phyloP scores from a whole-genome alignment of 768 basidiomycete genomes.

The Gloeostereum incarnatum region DNA sequence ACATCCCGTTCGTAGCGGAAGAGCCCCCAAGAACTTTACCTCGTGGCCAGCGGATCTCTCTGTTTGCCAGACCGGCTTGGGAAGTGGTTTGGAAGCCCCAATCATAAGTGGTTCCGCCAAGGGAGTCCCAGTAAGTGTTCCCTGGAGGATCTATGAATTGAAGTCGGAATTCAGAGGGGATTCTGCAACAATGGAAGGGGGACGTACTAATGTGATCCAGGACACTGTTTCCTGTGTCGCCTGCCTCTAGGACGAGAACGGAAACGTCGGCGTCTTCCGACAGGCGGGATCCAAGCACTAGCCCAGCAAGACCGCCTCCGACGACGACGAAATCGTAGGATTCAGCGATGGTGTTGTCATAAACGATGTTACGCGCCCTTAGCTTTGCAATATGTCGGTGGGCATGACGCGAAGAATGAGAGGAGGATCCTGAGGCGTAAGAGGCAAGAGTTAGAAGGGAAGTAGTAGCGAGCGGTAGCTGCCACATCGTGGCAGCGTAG shows the following conservation, averaged over 20 bases:
- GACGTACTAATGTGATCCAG: not conserved
- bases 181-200: not conserved
- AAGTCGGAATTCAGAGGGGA: not conserved
- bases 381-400: no score
- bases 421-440: no score
- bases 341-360: not conserved
- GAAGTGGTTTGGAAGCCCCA: conserved; percentile 36
- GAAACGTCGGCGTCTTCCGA: conserved; percentile 8
- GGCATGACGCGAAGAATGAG: no score
- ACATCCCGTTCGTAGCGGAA: conserved; percentile 56
- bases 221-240: conserved; percentile 9
- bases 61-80: conserved; percentile 30
- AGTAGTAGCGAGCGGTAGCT: no score
- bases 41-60: conserved; percentile 38
- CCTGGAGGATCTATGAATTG: conserved; percentile 34
- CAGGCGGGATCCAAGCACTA: conserved; percentile 9
- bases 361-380: not conserved
- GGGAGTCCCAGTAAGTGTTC: conserved; percentile 36
- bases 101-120: conserved; percentile 36
- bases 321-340: not conserved
- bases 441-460: no score
- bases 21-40: conserved; percentile 59
- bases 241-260: conserved; percentile 16
- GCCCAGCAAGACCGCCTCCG: conserved; percentile 8
- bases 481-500: no score